phyloP scores from a whole-genome alignment of 495 filamentous ascomycete genomes.

The Penicillium maclennaniae region DNA sequence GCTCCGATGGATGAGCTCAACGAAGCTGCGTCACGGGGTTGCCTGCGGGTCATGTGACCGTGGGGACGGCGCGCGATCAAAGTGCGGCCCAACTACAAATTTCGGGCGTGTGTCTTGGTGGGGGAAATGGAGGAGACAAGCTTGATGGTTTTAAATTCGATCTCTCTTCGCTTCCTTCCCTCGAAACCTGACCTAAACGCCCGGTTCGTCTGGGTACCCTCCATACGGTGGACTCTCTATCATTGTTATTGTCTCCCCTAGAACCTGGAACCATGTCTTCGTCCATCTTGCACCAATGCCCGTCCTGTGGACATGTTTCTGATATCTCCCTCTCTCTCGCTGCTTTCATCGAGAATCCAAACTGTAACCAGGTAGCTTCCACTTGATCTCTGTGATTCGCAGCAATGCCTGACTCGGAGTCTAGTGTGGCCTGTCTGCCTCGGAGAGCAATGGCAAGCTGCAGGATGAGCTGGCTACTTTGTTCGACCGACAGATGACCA shows the following conservation, averaged over 20 bases:
- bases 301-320: constrained; percentile 34
- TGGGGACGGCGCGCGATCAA: background rate
- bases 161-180: constrained; percentile 2
- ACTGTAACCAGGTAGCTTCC: constrained; percentile 36
- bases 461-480: constrained; percentile 66
- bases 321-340: constrained; percentile 32
- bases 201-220: background rate
- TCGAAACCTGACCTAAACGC: background rate
- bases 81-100: constrained; percentile 9
- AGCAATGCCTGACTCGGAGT: constrained; percentile 15
- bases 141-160: no score
- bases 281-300: constrained; percentile 35
- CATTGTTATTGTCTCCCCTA: background rate
- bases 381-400: background rate
- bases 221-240: background rate
- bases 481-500: constrained; percentile 59
- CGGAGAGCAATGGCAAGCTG: constrained; percentile 43
- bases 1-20: constrained; percentile 9
- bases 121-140: background rate
- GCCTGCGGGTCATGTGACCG: constrained; percentile 7
- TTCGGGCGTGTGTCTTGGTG: constrained; percentile 7
- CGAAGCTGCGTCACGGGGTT: constrained; percentile 29
- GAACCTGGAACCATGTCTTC: constrained; percentile 27
- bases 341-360: constrained; percentile 30
- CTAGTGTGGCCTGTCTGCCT: constrained; percentile 39